Conservation (phyloP, 192 early-diverging fungal species). For the Paraglomus brasilianum region DNA sequence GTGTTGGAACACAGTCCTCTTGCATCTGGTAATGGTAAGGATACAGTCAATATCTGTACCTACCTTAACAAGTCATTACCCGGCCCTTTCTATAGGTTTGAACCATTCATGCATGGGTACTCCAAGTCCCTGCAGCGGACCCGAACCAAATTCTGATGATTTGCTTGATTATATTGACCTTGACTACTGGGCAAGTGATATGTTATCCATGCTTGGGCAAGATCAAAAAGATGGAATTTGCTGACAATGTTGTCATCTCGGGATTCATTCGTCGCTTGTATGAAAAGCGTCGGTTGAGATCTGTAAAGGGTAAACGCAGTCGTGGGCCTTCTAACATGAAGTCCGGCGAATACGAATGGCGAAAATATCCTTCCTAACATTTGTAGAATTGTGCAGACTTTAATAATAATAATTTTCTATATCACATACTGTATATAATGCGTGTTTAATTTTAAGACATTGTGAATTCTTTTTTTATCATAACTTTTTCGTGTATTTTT, state of each 20-base stretch:
- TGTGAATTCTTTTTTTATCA: too few relatives aligned
- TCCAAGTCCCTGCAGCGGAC: slow-evolving; percentile 32
- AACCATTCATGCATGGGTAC: neutral
- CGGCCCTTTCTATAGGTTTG: slow-evolving; percentile 12
- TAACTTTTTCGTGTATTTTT: too few relatives aligned
- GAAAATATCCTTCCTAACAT: slow-evolving; percentile 29
- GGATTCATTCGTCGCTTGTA: slow-evolving; percentile 17
- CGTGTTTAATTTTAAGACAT: too few relatives aligned
- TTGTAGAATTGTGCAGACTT: neutral
- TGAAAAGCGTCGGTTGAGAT: slow-evolving; percentile 21
- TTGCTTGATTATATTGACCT: slow-evolving; percentile 51
- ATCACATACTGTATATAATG: too few relatives aligned
- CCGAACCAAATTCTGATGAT: slow-evolving; percentile 48
- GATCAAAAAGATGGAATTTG: slow-evolving; percentile 24
- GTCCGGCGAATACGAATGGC: slow-evolving; percentile 17
- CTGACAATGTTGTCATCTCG: slow-evolving; percentile 29
- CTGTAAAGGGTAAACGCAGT: slow-evolving; percentile 30
- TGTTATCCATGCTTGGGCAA: slow-evolving; percentile 9
- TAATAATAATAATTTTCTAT: too few relatives aligned
- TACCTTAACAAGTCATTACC: slow-evolving; percentile 11
- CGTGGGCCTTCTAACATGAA: slow-evolving; percentile 20
- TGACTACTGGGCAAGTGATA: slow-evolving; percentile 43
- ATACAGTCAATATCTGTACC: neutral
- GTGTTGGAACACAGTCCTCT: slow-evolving; percentile 35
- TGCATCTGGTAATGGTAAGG: slow-evolving; percentile 10